phyloP scores from a whole-genome alignment of 495 filamentous ascomycete species.

The Darksidea phi region DNA sequence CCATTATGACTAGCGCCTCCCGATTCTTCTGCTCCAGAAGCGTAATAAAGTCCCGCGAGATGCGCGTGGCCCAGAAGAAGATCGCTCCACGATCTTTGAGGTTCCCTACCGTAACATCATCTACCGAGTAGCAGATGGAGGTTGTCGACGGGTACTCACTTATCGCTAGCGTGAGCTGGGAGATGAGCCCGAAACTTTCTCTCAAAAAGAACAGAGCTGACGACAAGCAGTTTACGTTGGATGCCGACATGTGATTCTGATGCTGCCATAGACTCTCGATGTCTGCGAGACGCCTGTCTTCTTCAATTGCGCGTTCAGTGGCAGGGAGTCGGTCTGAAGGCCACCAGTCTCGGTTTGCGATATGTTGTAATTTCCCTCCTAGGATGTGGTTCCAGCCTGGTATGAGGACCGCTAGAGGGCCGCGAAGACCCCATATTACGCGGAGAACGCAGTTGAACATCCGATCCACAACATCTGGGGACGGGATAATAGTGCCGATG shows the following conservation, averaged over 20 bases:
- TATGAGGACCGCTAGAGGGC: slow-evolving; percentile 12
- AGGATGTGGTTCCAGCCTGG: slow-evolving; percentile 25
- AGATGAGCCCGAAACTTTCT: slow-evolving; percentile 23
- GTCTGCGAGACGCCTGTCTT: slow-evolving; percentile 18
- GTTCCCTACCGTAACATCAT: slow-evolving; percentile 14
- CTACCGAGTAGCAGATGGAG: slow-evolving; percentile 7
- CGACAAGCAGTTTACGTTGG: slow-evolving; percentile 1
- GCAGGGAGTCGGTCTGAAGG: slow-evolving; percentile 6
- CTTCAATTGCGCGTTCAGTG: slow-evolving; percentile 12
- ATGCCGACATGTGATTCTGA: slow-evolving; percentile 10
- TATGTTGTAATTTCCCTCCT: slow-evolving; percentile 2
- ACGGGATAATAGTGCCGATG: background rate
- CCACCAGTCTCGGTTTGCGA: slow-evolving; percentile 28
- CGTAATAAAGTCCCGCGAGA: slow-evolving; percentile 21
- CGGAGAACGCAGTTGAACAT: slow-evolving; percentile 4
- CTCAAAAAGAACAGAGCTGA: slow-evolving; percentile 6
- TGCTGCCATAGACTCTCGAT: slow-evolving; percentile 25
- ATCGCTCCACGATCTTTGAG: slow-evolving; percentile 28
- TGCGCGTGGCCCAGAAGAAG: slow-evolving; percentile 17
- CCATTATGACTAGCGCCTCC: slow-evolving; percentile 29
- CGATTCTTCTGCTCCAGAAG: slow-evolving; percentile 20
- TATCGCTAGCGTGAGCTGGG: slow-evolving; percentile 12
- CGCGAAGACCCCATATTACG: slow-evolving; percentile 18
- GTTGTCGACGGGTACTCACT: background rate
- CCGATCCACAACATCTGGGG: slow-evolving; percentile 1